These are phyloP conservation scores for Verbascum thapsus DNA, from an alignment of 257 asterid genomes.

Conservation along the genomic window DNA sequence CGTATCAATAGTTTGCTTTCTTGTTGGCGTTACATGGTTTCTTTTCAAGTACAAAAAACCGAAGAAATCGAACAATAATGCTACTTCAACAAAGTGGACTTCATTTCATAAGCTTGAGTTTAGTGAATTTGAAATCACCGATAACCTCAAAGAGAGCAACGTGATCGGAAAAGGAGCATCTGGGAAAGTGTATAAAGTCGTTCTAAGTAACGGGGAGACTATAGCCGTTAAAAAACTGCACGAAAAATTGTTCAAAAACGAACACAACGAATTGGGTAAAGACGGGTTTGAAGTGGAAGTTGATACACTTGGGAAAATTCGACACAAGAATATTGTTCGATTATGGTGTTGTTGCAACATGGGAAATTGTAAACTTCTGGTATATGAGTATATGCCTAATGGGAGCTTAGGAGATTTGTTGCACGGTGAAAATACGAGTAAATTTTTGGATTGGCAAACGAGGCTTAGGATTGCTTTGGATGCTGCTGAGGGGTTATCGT, in stretches of 20 bases:
- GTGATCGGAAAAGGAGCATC: conserved; percentile 79
- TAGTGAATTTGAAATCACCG: conserved; percentile 54
- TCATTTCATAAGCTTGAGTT: conserved; percentile 78
- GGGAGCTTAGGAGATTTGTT: conserved; percentile 87
- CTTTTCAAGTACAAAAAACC: conserved; percentile 46
- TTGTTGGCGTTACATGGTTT: conserved; percentile 53
- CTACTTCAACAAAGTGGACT: conserved; percentile 65
- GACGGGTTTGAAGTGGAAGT: conserved; percentile 70
- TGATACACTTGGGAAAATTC: conserved; percentile 68
- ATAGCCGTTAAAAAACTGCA: conserved; percentile 80
- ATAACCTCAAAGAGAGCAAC: conserved; percentile 59
- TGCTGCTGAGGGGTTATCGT: conserved; percentile 86
- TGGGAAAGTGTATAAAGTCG: conserved; percentile 71
- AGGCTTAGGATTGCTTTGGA: conserved; percentile 71
- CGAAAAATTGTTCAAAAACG: conserved; percentile 38
- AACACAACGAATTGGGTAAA: conserved; percentile 30
- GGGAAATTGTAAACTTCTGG: conserved; percentile 61
- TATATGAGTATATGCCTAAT: conserved; percentile 79
- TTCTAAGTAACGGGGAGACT: conserved; percentile 62
- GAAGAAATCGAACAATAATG: conserved; percentile 33
- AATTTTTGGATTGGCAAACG: conserved; percentile 58
- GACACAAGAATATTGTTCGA: conserved; percentile 83
- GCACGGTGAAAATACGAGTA: conserved; percentile 44
- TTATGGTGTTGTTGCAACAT: conserved; percentile 73
- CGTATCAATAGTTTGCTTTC: conserved; percentile 41